phyloP scores from a whole-genome alignment of 2,329 filamentous ascomycete species.

The Aureobasidium pullulans region DNA sequence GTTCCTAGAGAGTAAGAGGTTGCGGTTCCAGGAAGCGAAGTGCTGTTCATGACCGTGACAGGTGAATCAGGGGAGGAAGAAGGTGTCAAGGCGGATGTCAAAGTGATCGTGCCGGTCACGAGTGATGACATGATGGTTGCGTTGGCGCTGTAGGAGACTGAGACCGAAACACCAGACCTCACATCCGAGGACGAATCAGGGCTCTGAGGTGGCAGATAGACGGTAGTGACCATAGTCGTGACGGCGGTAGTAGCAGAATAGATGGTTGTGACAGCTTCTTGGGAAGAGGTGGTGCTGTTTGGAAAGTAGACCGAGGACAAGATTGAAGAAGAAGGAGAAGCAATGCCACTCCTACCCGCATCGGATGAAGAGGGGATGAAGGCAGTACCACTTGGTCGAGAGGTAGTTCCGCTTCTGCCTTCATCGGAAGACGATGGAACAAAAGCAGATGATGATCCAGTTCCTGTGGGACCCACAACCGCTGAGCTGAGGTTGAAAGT shows the following conservation, averaged over 20 bases:
- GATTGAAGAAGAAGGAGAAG: not conserved
- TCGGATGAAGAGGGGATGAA: conserved; percentile 6
- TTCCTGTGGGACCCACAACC: not conserved
- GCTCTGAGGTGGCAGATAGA: not conserved
- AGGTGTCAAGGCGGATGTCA: conserved; percentile 19
- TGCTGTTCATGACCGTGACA: conserved; percentile 15
- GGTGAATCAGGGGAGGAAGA: conserved; percentile 25
- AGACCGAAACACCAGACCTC: not conserved
- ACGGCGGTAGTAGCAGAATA: conserved; percentile 7
- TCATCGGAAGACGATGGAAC: not conserved
- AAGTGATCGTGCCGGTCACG: conserved; percentile 2
- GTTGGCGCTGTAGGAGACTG: conserved; percentile 2
- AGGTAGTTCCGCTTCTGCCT: conserved; percentile 1
- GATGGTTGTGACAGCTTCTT: conserved; percentile 1
- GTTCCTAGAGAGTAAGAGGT: conserved; percentile 12
- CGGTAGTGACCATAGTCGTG: conserved; percentile 10
- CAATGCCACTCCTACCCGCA: conserved; percentile 2
- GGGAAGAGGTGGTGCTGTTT: not conserved
- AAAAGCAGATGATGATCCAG: conserved; percentile 5
- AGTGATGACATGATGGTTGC: conserved; percentile 9
- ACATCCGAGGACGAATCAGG: conserved; percentile 1
- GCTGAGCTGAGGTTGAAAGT: conserved; percentile 2
- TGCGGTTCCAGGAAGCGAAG: conserved; percentile 12
- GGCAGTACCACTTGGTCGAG: not conserved
- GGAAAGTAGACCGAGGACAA: not conserved